Evolutionary conservation across 2,329 filamentous ascomycete genomes (phyloP), one percentile per base, ranked within the genome.

Genomic region (Aureobasidium sp.): DNA sequence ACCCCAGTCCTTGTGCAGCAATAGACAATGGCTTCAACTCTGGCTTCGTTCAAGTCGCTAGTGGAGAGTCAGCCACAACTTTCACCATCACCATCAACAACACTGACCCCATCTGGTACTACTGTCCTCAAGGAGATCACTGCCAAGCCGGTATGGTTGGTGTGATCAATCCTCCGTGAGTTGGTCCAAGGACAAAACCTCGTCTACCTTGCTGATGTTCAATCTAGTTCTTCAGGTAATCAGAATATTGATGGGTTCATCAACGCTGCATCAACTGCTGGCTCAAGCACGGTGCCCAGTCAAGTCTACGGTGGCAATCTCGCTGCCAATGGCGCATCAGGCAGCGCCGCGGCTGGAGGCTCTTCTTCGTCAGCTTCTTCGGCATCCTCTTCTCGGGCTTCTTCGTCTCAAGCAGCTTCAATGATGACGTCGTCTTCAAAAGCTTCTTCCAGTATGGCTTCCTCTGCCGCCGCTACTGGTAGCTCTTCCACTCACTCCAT

Each of bases 91-190:
- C 47, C 29, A 29, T 63, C 21, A 34, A 47, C 13, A 41, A 63
- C 16, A 55, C 62, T 5, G 30, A 63, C 7, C 59, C 62, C 10
- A 59, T 61, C 10, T 63, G 49, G 36, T 63, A 57, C 21, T 63
- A 63, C 44, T 58, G 51, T 45, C 51, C 62, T 10, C 62, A 61
- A 21, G 59, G 42, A 11, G 55, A 47, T 25, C 49, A 63, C 30
- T 63, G 62, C 16, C 62, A 63, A 21, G 47, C 32, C 37, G 62
- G 62, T n/a, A 62, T 62, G 62, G 62, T 63, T 4, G 62, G 62
- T n/a, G 62, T 58, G 25, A 63, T 63, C 11, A 63, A 63, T 27
- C 55, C 55, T 30, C 50, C 62, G 62, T 63, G 44, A 59, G 59
- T 57, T 11, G 9, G 3, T n/a, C 11, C n/a, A 9, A 10, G 2